Conservation (phyloP, 805 yeast genomes). For the Metschnikowia cubensis region DNA sequence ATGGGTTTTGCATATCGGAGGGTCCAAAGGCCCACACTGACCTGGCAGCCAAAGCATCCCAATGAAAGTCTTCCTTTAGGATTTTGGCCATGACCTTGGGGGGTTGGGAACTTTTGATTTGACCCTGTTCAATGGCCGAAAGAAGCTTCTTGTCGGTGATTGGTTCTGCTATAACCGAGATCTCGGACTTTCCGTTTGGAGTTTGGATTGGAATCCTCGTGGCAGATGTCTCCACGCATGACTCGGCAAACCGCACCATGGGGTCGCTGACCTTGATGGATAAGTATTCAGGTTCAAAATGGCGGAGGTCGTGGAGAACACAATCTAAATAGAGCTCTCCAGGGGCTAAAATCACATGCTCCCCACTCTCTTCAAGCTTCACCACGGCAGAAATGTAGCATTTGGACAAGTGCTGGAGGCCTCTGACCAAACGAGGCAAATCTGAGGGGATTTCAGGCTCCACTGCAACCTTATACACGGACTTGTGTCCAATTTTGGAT, state of each 20-base stretch:
- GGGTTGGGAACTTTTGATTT: constrained; percentile 33
- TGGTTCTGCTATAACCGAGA: constrained; percentile 78
- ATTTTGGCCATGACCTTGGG: constrained; percentile 46
- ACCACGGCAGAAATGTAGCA: constrained; percentile 63
- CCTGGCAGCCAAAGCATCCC: constrained; percentile 84
- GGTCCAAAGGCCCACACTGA: constrained; percentile 80
- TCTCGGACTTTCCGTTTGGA: constrained; percentile 47
- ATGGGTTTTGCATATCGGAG: constrained; percentile 44
- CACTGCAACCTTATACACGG: constrained; percentile 76
- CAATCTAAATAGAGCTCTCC: constrained; percentile 91
- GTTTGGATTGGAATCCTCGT: constrained; percentile 62
- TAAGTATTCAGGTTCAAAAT: constrained; percentile 52
- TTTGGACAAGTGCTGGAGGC: constrained; percentile 57
- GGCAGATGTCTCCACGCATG: constrained; percentile 61
- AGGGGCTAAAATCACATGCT: constrained; percentile 70
- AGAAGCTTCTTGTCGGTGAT: constrained; percentile 48
- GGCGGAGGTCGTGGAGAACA: constrained; percentile 69
- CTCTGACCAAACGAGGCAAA: constrained; percentile 66
- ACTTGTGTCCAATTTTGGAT: constrained; percentile 43
- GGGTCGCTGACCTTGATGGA: constrained; percentile 85
- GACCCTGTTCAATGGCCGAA: constrained; percentile 52
- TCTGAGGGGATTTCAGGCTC: constrained; percentile 81
- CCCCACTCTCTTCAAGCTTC: constrained; percentile 87
- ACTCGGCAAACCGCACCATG: constrained; percentile 72
- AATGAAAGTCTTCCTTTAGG: constrained; percentile 55